Evolutionary conservation across 345 rosid species (phyloP).

Genomic region (Conringia planisiliqua): DNA sequence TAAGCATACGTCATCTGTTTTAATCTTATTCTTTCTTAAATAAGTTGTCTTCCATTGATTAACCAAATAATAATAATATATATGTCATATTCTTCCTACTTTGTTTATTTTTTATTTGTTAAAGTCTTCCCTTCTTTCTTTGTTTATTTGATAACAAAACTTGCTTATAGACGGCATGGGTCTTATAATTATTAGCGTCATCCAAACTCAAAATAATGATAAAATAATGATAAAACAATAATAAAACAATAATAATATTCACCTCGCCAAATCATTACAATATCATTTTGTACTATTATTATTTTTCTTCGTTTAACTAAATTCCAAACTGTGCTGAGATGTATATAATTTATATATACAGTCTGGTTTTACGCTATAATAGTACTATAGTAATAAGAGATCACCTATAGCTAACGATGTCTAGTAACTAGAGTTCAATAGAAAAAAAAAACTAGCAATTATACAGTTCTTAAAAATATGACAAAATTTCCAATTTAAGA

Average conservation of each 20-base stretch:
- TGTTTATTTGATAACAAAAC: constrained; percentile 14
- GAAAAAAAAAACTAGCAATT: too few relatives aligned
- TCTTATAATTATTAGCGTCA: background rate
- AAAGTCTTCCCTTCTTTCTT: background rate
- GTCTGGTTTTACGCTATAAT: too few relatives aligned
- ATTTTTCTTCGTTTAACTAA: background rate
- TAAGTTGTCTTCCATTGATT: background rate
- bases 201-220: background rate
- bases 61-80: background rate
- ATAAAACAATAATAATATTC: background rate
- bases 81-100: background rate
- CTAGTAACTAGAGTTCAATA: too few relatives aligned
- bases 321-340: background rate
- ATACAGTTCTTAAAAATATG: too few relatives aligned
- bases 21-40: background rate
- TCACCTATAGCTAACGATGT: too few relatives aligned
- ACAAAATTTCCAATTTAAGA: too few relatives aligned
- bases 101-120: background rate
- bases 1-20: background rate
- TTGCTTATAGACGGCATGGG: background rate
- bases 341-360: background rate
- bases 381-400: too few relatives aligned
- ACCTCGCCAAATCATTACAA: background rate
- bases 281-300: background rate
- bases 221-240: background rate